Evolutionary conservation across 345 rosid species (phyloP).

Genomic region (Cardiospermum halicacabum): DNA sequence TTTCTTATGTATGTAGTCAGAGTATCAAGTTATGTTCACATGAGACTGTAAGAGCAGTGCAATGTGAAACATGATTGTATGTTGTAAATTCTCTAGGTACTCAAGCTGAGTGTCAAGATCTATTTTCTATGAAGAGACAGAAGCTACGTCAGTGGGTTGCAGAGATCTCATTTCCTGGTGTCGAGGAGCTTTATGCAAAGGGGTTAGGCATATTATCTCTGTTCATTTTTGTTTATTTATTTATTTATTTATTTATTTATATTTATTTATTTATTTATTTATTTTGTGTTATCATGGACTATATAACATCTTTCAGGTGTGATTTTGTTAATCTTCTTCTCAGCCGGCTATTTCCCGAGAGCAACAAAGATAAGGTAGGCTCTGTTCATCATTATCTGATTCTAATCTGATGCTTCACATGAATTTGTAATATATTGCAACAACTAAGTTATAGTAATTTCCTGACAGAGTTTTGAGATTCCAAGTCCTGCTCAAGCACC

Average conservation of each 20-base stretch:
- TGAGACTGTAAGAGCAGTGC: conserved; percentile 9
- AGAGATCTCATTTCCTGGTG: conserved; percentile 42
- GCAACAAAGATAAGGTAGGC: conserved; percentile 45
- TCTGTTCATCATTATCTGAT: neutral
- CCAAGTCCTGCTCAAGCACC: conserved; percentile 19
- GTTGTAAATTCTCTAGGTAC: conserved; percentile 33
- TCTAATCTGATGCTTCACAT: conserved; percentile 3
- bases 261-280: neutral
- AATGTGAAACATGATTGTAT: conserved; percentile 6
- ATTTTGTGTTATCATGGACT: conserved; percentile 23
- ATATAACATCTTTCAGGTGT: conserved; percentile 38
- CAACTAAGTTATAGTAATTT: conserved; percentile 11
- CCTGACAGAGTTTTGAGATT: conserved; percentile 33
- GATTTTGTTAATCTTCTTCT: conserved; percentile 54
- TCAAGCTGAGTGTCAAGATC: conserved; percentile 26
- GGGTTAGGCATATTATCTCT: conserved; percentile 39
- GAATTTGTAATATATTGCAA: conserved; percentile 11
- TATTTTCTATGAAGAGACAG: conserved; percentile 52
- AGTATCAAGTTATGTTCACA: neutral
- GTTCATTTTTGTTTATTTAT: no score
- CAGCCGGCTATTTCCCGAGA: conserved; percentile 39
- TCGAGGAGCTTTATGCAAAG: conserved; percentile 35
- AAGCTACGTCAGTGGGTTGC: conserved; percentile 50
- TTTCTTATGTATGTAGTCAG: neutral
- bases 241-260: conserved; percentile 6